Evolutionary conservation across 2,329 filamentous ascomycete genomes (phyloP), one percentile per base, ranked within the genome.

Genomic region (Coniella vitis): DNA sequence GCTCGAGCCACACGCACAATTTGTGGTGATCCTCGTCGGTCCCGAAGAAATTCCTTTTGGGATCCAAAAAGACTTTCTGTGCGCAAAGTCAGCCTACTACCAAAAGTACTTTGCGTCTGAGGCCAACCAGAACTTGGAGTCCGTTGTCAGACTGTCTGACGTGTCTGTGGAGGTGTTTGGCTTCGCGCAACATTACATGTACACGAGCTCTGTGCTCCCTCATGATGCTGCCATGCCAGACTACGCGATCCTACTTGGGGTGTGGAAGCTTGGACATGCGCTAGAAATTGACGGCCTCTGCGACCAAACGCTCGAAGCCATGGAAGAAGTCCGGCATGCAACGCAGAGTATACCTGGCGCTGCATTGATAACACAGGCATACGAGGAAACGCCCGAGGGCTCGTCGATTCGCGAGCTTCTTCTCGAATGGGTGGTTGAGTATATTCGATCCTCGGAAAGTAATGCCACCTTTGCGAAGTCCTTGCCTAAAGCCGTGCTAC

Each of bases 401-500:
- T 82, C 78, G 3, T 72, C 76, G 1, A 76, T 84, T 42, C 71
- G 79, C 35, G 69, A 71, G 52, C 72, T 83, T 34, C 70, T 84
- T 13, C 65, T 83, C 3, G 73, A 69, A 10, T 84, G 80, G 80
- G 76, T 78, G 1, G 79, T 78, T 21, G 79, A 83, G 61, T 83
- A 83, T 56, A 79, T 83, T 66, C 67, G 76, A 37, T 75, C 75
- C 0, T 79, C 77, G 3, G 72, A 78, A 19, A 69, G 71, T 1
- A 70, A 77, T 16, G 69, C 73, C 8, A 75, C 79, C 52, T 83
- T 83, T 57, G 79, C 76, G 38, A 76, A 75, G 56, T 78, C 77
- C 0, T 69, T 84, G 3, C 79, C 80, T 0, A 75, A 83, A 54
- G 77, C 81, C 56, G 76, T 84, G 1, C 65, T 83, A 7, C 80